These are phyloP conservation scores for Debaryomyces singareniensis DNA, from an alignment of 1,139 yeast genomes.

Conservation along the genomic window DNA sequence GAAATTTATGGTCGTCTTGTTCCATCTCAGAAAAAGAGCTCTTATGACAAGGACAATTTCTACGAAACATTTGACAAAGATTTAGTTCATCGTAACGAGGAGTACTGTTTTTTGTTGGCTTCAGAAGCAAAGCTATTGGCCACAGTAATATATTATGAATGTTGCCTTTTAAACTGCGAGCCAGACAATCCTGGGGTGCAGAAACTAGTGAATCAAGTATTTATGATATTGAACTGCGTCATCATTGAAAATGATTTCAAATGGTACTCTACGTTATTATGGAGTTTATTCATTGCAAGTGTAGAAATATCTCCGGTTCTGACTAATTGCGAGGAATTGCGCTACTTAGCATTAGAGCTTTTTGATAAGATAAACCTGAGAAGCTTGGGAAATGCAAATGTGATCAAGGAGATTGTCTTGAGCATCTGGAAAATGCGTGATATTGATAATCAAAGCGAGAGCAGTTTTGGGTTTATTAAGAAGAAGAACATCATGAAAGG, in stretches of 20 bases:
- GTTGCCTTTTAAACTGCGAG: constrained; percentile 16
- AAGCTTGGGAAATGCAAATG: constrained; percentile 22
- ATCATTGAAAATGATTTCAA: constrained; percentile 20
- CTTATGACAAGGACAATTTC: too few species aligned
- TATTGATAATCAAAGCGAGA: constrained; percentile 16
- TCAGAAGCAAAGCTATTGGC: constrained; percentile 23
- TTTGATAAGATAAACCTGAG: constrained; percentile 17
- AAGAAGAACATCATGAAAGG: too few species aligned
- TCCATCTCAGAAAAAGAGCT: too few species aligned
- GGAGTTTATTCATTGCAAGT: constrained; percentile 22
- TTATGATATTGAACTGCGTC: constrained; percentile 16
- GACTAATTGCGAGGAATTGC: constrained; percentile 18
- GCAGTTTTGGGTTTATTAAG: constrained; percentile 12
- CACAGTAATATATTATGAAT: constrained; percentile 18
- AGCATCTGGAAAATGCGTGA: constrained; percentile 25
- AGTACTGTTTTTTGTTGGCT: constrained; percentile 20
- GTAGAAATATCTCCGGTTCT: constrained; percentile 17
- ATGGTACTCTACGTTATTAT: constrained; percentile 20
- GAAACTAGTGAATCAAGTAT: constrained; percentile 11
- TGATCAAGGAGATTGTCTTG: constrained; percentile 15
- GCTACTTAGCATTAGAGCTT: constrained; percentile 19
- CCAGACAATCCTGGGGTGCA: constrained; percentile 14
- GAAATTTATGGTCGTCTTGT: too few species aligned
- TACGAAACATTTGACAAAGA: neutral
- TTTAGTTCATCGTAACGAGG: constrained; percentile 8